Conservation (phyloP, 345 rosid genomes). For the Eucalyptus globulus region DNA sequence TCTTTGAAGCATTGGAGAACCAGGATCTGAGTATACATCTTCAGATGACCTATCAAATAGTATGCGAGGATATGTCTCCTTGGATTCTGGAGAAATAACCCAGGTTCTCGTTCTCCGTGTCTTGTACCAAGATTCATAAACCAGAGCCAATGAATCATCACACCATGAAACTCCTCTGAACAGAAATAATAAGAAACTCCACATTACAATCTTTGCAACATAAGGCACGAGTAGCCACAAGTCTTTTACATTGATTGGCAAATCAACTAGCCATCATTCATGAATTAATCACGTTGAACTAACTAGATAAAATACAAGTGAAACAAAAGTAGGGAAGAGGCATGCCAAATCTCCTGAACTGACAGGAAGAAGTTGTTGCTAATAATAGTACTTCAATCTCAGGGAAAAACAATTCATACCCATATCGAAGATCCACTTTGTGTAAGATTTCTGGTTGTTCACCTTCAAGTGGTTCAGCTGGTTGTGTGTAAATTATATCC, state of each 20-base stretch:
- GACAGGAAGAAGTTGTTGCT: not conserved
- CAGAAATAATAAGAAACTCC: not conserved
- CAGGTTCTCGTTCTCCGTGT: slow-evolving; percentile 84
- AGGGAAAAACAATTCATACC: slow-evolving; percentile 31
- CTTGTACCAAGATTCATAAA: slow-evolving; percentile 96
- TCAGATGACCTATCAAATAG: slow-evolving; percentile 95
- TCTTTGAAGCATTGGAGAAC: slow-evolving; percentile 89
- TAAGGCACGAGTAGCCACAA: not conserved
- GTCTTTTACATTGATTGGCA: not conserved
- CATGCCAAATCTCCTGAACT: not conserved
- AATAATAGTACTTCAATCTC: not conserved
- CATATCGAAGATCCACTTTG: slow-evolving; percentile 94
- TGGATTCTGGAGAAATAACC: slow-evolving; percentile 74
- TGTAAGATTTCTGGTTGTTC: slow-evolving; percentile 73
- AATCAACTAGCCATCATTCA: not conserved
- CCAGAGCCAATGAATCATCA: slow-evolving; percentile 81
- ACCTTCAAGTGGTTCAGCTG: slow-evolving; percentile 62
- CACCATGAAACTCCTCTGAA: slow-evolving; percentile 93
- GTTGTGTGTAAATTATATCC: slow-evolving; percentile 72
- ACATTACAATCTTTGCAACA: not conserved
- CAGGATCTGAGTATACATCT: slow-evolving; percentile 97
- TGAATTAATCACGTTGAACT: not conserved
- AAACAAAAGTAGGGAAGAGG: not conserved
- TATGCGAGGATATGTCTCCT: slow-evolving; percentile 55
- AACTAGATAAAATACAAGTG: not conserved